These are phyloP conservation scores for Jimgerdemannia lactiflua DNA, from an alignment of 192 early-diverging fungal species.

Conservation along the genomic window DNA sequence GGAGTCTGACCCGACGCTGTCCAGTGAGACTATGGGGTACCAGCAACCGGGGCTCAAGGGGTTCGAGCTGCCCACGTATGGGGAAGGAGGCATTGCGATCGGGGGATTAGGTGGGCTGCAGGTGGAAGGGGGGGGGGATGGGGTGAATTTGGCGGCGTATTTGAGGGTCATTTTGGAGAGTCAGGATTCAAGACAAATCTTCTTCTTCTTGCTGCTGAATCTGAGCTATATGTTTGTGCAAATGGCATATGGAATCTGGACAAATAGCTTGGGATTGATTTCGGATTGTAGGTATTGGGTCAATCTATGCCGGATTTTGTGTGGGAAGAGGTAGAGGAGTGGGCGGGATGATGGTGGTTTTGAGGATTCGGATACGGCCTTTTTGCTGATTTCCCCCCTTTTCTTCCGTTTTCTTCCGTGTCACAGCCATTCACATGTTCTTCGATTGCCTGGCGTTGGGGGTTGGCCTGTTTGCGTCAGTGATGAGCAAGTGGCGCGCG, in stretches of 20 bases:
- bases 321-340: too few species aligned
- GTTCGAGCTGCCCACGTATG: slow-evolving; percentile 35
- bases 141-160: slow-evolving; percentile 9
- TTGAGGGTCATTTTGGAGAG: slow-evolving; percentile 58
- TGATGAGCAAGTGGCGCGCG: slow-evolving; percentile 90
- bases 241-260: slow-evolving; percentile 73
- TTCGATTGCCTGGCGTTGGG: slow-evolving; percentile 94
- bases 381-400: neutral
- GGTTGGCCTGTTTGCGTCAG: slow-evolving; percentile 82
- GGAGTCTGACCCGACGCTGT: slow-evolving; percentile 15
- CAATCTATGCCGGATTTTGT: too few species aligned
- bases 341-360: neutral
- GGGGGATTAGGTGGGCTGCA: neutral
- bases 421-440: slow-evolving; percentile 91
- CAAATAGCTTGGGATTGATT: slow-evolving; percentile 86
- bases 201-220: slow-evolving; percentile 92
- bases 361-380: neutral
- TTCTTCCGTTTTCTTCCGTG: neutral
- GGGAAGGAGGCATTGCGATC: too few species aligned
- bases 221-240: slow-evolving; percentile 92
- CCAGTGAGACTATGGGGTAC: slow-evolving; percentile 28
- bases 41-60: slow-evolving; percentile 20
- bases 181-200: slow-evolving; percentile 85
- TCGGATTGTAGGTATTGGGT: slow-evolving; percentile 64
- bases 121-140: slow-evolving; percentile 11